These are phyloP conservation scores for Fusarium albosuccineum DNA, from an alignment of 2,329 filamentous ascomycete genomes.

Conservation along the genomic window DNA sequence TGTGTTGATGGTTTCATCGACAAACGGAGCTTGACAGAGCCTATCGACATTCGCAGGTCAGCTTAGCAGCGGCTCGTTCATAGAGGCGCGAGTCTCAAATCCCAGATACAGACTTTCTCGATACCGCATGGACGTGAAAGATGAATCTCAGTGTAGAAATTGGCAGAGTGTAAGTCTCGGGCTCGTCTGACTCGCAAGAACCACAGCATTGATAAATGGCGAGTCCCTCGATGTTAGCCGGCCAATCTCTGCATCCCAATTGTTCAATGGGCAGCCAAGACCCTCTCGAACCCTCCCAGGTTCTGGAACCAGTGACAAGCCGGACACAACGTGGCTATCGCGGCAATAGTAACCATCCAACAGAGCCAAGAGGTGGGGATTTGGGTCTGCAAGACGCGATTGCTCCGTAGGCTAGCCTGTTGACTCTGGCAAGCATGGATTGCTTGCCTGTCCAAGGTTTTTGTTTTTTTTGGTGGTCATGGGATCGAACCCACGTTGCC, in stretches of 20 bases:
- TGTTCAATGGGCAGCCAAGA: neutral
- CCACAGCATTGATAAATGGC: neutral
- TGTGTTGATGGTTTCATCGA: neutral
- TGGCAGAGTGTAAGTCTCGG: neutral
- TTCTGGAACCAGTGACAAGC: conserved; percentile 8
- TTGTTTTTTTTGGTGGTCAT: conserved; percentile 43
- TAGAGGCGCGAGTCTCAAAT: neutral
- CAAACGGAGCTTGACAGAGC: too few species aligned
- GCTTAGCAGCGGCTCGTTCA: neutral
- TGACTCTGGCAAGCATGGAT: conserved; percentile 26
- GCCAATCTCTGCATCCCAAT: neutral
- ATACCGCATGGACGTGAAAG: neutral
- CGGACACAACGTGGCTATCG: conserved; percentile 31
- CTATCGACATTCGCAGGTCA: neutral
- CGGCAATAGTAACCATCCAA: conserved; percentile 25
- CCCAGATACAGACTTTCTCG: neutral
- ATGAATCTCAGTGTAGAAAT: neutral
- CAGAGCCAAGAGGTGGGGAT: conserved; percentile 11
- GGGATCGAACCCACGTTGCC: conserved; percentile 38
- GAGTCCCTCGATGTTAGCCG: neutral
- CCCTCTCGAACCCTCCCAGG: neutral
- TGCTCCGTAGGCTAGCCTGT: conserved; percentile 7
- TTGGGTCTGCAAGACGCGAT: conserved; percentile 8
- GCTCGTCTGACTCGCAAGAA: neutral
- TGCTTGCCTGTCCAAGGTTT: conserved; percentile 29